phyloP scores from a whole-genome alignment of 306 rosid species.

The Sesbania bispinosa region DNA sequence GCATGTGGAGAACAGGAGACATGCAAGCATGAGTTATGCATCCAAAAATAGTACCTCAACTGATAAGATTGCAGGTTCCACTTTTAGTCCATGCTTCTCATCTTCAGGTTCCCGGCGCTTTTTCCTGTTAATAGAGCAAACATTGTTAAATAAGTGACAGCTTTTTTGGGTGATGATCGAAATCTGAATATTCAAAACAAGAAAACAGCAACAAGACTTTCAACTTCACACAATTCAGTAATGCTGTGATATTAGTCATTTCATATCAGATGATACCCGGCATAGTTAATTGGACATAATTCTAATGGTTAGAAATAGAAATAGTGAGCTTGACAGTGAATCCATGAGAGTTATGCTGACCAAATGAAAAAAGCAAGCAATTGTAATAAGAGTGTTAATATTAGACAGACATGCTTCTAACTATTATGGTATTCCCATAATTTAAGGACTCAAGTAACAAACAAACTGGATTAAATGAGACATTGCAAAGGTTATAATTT shows the following conservation, averaged over 20 bases:
- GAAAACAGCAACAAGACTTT: background rate
- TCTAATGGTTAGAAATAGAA: background rate
- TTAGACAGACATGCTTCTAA: background rate
- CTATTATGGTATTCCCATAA: background rate
- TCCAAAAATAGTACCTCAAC: constrained; percentile 63
- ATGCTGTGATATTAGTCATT: too few species aligned
- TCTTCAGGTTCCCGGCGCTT: constrained; percentile 55
- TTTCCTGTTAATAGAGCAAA: constrained; percentile 45
- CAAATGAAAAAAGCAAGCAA: background rate
- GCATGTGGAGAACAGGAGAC: constrained; percentile 2
- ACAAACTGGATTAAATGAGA: background rate
- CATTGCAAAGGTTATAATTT: background rate
- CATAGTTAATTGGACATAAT: background rate
- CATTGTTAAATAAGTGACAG: constrained; percentile 8
- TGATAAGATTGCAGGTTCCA: constrained; percentile 79
- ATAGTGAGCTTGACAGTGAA: background rate
- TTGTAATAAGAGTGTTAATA: background rate
- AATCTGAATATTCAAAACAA: background rate
- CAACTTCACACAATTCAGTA: background rate
- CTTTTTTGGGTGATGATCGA: background rate
- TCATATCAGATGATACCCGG: background rate
- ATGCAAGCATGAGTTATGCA: constrained; percentile 14
- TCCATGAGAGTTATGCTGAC: background rate
- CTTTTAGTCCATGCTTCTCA: constrained; percentile 44
- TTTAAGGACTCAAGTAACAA: background rate